phyloP scores from a whole-genome alignment of 768 basidiomycete genomes.

The Rhizopogon salebrosus region DNA sequence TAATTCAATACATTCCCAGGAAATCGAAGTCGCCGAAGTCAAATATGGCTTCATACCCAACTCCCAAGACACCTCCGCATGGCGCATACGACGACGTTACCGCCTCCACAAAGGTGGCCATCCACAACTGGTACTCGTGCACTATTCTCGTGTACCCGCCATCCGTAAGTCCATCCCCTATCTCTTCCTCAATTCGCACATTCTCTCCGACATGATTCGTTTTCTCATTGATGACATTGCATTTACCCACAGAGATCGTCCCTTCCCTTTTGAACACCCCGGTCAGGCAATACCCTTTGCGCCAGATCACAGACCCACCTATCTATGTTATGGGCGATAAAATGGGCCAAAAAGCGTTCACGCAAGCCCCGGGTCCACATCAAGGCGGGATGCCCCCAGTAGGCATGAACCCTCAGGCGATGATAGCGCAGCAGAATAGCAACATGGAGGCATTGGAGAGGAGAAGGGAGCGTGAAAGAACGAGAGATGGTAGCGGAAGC shows the following conservation, averaged over 20 bases:
- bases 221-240: background rate
- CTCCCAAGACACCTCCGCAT: constrained; percentile 54
- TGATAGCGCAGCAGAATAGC: constrained; percentile 69
- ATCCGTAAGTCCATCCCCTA: constrained; percentile 45
- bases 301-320: constrained; percentile 57
- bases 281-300: constrained; percentile 67
- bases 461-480: constrained; percentile 53
- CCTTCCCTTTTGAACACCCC: constrained; percentile 56
- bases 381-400: constrained; percentile 22
- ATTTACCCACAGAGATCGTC: constrained; percentile 42
- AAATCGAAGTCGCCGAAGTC: constrained; percentile 70
- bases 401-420: constrained; percentile 43
- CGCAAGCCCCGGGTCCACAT: constrained; percentile 28
- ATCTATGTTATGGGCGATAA: constrained; percentile 73
- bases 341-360: constrained; percentile 60
- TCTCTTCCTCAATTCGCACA: background rate
- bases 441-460: constrained; percentile 71
- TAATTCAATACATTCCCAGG: constrained; percentile 34
- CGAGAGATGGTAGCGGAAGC: constrained; percentile 40
- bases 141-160: constrained; percentile 64
- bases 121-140: constrained; percentile 67
- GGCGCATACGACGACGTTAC: constrained; percentile 64
- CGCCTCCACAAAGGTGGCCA: constrained; percentile 71
- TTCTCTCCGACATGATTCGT: background rate
- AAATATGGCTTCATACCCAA: constrained; percentile 78